Evolutionary conservation across 306 rosid species (phyloP).

Genomic region (Quercus aquifolioides): DNA sequence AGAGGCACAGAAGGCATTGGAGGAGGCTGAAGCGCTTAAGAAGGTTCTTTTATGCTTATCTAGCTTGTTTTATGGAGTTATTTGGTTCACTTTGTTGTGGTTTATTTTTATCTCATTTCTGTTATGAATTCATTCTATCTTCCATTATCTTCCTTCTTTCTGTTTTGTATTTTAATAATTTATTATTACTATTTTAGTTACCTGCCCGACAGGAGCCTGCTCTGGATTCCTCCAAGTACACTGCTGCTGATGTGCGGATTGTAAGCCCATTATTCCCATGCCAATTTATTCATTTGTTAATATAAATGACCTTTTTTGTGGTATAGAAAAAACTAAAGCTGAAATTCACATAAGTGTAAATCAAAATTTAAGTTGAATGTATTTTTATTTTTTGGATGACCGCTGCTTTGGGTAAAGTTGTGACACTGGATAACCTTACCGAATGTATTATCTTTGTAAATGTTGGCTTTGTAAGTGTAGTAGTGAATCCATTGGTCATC

Average conservation of each 20-base stretch:
- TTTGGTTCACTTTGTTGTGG: neutral
- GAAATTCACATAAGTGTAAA: neutral
- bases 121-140: neutral
- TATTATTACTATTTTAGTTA: constrained; percentile 48
- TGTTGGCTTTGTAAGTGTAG: too few relatives aligned
- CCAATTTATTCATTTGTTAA: constrained; percentile 4
- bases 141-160: neutral
- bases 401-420: too few relatives aligned
- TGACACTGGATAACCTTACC: too few relatives aligned
- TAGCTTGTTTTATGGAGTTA: constrained; percentile 1
- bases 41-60: constrained; percentile 54
- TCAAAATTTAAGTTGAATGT: neutral
- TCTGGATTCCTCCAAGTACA: constrained; percentile 82
- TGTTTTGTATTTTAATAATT: neutral
- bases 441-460: too few relatives aligned
- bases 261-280: constrained; percentile 49
- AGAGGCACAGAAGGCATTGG: constrained; percentile 98
- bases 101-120: neutral
- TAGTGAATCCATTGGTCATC: too few relatives aligned
- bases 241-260: constrained; percentile 97
- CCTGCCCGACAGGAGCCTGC: constrained; percentile 89
- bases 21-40: constrained; percentile 99
- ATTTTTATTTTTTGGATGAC: neutral
- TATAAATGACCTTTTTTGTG: neutral
- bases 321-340: neutral